Conservation (phyloP, 108 stramenopile genomes). For the Fistulifera pelliculosa region DNA sequence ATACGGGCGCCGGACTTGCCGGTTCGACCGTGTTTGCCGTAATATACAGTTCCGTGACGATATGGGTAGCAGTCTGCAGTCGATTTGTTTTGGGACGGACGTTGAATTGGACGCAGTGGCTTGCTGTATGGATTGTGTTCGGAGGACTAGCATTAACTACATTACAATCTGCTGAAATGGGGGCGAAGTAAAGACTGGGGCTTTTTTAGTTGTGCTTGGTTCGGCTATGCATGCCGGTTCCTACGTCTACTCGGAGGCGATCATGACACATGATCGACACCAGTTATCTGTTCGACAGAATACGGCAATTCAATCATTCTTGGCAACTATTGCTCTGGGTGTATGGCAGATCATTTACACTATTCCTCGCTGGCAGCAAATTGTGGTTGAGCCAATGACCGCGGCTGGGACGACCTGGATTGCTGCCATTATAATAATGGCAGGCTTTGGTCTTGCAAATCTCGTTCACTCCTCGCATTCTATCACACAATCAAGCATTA, state of each 20-base stretch:
- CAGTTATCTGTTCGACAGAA: slow-evolving; percentile 51
- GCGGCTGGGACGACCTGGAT: slow-evolving; percentile 36
- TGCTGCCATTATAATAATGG: slow-evolving; percentile 18
- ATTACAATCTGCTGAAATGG: slow-evolving; percentile 23
- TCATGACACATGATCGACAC: slow-evolving; percentile 30
- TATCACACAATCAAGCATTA: slow-evolving; percentile 58
- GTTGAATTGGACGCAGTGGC: slow-evolving; percentile 41
- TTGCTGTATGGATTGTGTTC: slow-evolving; percentile 47
- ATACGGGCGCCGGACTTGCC: slow-evolving; percentile 58
- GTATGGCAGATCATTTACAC: slow-evolving; percentile 73
- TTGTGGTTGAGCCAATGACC: slow-evolving; percentile 39
- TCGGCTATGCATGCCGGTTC: slow-evolving; percentile 54
- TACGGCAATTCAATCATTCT: slow-evolving; percentile 57
- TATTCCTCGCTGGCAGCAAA: slow-evolving; percentile 32
- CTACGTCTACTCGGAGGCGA: slow-evolving; percentile 53
- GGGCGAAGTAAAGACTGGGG: slow-evolving; percentile 39
- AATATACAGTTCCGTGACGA: slow-evolving; percentile 63
- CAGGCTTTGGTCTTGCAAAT: slow-evolving; percentile 36
- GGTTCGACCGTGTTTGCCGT: slow-evolving; percentile 74
- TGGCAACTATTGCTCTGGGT: slow-evolving; percentile 27
- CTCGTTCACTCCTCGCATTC: slow-evolving; percentile 58
- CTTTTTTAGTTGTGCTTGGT: slow-evolving; percentile 43
- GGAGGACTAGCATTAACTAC: slow-evolving; percentile 53
- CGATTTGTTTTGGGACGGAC: slow-evolving; percentile 35
- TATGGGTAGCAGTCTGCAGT: slow-evolving; percentile 68